phyloP scores from a whole-genome alignment of 257 asterid species.

The Salvia rosmarinus region DNA sequence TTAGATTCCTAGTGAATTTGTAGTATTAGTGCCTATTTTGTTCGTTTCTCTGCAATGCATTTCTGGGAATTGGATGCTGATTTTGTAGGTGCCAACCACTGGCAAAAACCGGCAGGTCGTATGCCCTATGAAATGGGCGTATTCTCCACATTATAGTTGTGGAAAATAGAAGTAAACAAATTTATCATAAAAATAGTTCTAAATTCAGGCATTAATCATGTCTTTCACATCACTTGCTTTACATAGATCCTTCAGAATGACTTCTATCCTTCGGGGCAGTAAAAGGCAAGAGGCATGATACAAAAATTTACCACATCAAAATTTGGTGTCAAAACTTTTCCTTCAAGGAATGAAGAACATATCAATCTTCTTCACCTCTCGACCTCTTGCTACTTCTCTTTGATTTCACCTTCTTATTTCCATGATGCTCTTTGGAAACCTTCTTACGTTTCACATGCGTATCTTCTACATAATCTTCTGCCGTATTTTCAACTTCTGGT shows the following conservation, averaged over 20 bases:
- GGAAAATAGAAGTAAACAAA: neutral
- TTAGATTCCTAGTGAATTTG: no score
- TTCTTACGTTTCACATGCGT: slow-evolving; percentile 47
- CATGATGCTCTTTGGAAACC: slow-evolving; percentile 35
- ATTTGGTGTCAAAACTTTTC: neutral
- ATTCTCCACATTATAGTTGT: neutral
- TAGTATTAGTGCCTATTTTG: no score
- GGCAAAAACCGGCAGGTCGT: no score
- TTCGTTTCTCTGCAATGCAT: no score
- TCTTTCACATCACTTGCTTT: no score
- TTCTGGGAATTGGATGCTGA: neutral
- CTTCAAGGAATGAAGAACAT: neutral
- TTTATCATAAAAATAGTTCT: neutral
- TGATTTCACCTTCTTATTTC: slow-evolving; percentile 49
- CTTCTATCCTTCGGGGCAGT: no score
- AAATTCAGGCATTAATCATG: neutral
- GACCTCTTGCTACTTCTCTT: slow-evolving; percentile 47
- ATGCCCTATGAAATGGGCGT: no score
- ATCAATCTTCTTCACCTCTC: slow-evolving; percentile 22
- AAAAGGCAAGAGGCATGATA: neutral
- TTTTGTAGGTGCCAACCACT: no score
- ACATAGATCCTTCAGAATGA: no score
- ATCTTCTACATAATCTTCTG: slow-evolving; percentile 39
- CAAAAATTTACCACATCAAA: slow-evolving; percentile 5
- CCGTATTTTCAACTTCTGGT: slow-evolving; percentile 36